Conservation (phyloP, 1,284 basidiomycete species). For the Sanghuangporus sanghuang region DNA sequence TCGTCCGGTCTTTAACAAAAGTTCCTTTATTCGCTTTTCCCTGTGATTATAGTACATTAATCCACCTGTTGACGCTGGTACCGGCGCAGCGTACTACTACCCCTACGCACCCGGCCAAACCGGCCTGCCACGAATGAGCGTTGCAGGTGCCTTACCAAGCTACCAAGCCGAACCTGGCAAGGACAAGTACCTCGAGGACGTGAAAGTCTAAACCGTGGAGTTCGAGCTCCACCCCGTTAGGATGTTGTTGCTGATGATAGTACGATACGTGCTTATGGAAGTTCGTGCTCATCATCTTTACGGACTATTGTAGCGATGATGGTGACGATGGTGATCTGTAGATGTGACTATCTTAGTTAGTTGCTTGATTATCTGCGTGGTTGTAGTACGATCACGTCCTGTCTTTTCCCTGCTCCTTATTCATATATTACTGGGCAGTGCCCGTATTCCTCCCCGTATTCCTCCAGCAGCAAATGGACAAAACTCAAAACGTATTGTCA, state of each 20-base stretch:
- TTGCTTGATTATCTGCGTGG: not conserved
- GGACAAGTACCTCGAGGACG: constrained; percentile 8
- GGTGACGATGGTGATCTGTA: too few relatives aligned
- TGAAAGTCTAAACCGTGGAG: constrained; percentile 3
- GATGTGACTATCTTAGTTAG: not conserved
- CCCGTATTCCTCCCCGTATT: not conserved
- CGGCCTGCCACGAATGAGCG: constrained; percentile 27
- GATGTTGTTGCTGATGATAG: too few relatives aligned
- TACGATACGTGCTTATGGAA: too few relatives aligned
- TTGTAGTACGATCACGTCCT: not conserved
- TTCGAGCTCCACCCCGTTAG: too few relatives aligned
- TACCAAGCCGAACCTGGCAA: not conserved
- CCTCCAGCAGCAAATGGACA: too few relatives aligned
- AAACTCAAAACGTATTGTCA: too few relatives aligned
- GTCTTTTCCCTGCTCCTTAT: not conserved
- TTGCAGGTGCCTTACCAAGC: constrained; percentile 20
- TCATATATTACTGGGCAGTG: not conserved
- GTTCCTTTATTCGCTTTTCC: not conserved
- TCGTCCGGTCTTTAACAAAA: too few relatives aligned
- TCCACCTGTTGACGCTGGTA: constrained; percentile 24
- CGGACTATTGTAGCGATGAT: too few relatives aligned
- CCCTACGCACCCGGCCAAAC: constrained; percentile 23
- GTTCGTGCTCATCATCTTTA: too few relatives aligned
- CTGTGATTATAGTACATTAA: constrained; percentile 28
- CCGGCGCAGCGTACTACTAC: constrained; percentile 21